A percentile compares a stretch with the other conserved stretches of the same genome.
These are phyloP conservation scores for Mortierella sp. DNA, from an alignment of 371 early-diverging fungal species.

Conservation along the genomic window DNA sequence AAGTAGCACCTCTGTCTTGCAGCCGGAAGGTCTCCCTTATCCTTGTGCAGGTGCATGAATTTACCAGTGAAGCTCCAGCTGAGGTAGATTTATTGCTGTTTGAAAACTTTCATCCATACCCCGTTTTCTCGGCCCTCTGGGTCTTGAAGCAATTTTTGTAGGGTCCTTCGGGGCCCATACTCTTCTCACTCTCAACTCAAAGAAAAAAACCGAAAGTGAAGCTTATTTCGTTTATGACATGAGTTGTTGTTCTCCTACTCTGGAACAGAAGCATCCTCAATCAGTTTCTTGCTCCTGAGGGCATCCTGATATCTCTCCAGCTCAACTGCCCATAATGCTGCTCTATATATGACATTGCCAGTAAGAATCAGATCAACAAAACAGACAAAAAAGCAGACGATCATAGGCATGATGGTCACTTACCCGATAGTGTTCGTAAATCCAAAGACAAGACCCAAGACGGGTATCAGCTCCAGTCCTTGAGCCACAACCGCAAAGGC, in stretches of 20 bases:
- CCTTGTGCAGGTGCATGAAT: conserved; percentile 56
- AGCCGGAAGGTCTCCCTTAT: conserved; percentile 19
- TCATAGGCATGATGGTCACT: background rate
- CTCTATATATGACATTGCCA: too few species aligned
- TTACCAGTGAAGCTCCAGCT: conserved; percentile 56
- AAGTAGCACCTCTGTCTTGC: too few species aligned
- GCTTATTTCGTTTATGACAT: background rate
- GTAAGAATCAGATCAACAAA: too few species aligned
- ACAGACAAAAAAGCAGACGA: too few species aligned
- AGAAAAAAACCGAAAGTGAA: conserved; percentile 5
- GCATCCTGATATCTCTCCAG: conserved; percentile 26
- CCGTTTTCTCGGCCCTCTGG: conserved; percentile 34
- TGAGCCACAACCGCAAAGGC: conserved; percentile 31
- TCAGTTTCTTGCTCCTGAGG: conserved; percentile 26
- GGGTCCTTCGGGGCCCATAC: conserved; percentile 26
- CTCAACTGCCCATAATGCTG: conserved; percentile 44
- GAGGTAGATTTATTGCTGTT: conserved; percentile 57
- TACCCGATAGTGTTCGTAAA: conserved; percentile 49
- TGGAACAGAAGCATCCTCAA: too few species aligned
- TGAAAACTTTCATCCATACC: conserved; percentile 57
- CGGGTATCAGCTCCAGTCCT: conserved; percentile 29
- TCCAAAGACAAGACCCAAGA: conserved; percentile 40
- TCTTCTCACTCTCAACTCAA: background rate
- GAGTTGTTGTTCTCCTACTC: too few species aligned
- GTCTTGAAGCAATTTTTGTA: conserved; percentile 51